phyloP scores from a whole-genome alignment of 2,329 filamentous ascomycete genomes.

The Fusarium odoratissimum region DNA sequence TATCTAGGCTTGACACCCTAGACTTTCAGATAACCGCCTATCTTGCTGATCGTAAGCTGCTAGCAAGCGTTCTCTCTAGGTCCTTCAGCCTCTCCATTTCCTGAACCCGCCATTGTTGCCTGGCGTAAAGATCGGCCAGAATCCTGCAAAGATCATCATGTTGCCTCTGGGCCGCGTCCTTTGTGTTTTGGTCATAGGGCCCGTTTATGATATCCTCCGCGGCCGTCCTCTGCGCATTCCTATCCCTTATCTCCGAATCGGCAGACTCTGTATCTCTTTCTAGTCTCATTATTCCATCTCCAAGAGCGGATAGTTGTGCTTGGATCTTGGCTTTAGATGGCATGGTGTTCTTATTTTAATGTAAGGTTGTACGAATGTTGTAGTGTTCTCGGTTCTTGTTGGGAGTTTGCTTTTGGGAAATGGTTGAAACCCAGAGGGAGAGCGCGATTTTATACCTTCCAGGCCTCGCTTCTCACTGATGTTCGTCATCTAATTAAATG shows the following conservation, averaged over 20 bases:
- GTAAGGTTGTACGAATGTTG: fast-evolving
- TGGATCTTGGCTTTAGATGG: neutral
- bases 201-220: neutral
- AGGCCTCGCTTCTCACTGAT: neutral
- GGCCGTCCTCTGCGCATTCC: no score
- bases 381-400: neutral
- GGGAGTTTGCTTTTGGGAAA: fast-evolving
- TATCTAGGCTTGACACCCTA: fast-evolving
- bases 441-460: neutral
- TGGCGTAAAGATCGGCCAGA: neutral
- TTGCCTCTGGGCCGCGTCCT: neutral
- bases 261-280: fast-evolving
- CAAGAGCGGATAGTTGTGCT: neutral
- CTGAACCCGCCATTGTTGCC: no score
- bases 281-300: neutral
- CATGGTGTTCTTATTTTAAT: neutral
- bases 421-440: fast-evolving
- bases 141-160: fast-evolving
- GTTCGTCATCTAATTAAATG: fast-evolving
- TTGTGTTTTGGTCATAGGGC: fast-evolving
- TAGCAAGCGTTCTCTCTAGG: fast-evolving
- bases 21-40: fast-evolving
- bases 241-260: no score
- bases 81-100: neutral
- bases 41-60: fast-evolving